Evolutionary conservation across 2,329 filamentous ascomycete genomes (phyloP).

Genomic region (Trichoderma atrobrunneum): DNA sequence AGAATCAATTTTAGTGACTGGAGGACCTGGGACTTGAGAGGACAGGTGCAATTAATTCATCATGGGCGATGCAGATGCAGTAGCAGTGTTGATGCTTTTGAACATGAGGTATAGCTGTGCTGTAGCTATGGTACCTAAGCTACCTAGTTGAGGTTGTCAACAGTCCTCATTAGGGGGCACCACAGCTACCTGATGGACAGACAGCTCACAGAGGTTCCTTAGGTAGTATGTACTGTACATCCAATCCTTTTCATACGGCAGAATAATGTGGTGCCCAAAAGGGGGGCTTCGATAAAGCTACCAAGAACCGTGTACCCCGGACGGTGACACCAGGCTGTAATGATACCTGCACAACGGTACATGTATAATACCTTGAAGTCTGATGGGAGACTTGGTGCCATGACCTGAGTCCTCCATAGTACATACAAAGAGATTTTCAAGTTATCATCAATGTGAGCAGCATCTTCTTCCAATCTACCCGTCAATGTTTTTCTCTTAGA

Average conservation of each 20-base stretch:
- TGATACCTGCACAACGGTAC: not conserved
- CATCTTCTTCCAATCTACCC: not conserved
- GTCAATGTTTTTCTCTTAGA: not conserved
- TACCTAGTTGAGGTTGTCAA: not conserved
- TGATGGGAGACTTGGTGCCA: not conserved
- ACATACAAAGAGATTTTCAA: not conserved
- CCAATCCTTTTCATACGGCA: not conserved
- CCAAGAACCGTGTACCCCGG: not conserved
- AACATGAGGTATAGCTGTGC: too few species aligned
- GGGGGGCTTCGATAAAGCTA: not conserved
- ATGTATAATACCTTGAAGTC: not conserved
- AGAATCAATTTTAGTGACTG: not conserved
- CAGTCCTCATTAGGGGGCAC: not conserved
- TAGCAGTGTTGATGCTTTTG: not conserved
- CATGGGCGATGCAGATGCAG: not conserved
- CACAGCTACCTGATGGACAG: not conserved
- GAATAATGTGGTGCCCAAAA: constrained; percentile 5
- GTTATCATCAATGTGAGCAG: not conserved
- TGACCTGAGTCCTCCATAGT: not conserved
- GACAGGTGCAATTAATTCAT: too few species aligned
- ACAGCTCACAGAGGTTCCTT: not conserved
- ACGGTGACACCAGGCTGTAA: not conserved
- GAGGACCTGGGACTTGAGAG: too few species aligned
- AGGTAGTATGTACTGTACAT: not conserved
- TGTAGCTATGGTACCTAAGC: not conserved